phyloP scores from a whole-genome alignment of 75 land plant genomes.

The Cupressus sempervirens region DNA sequence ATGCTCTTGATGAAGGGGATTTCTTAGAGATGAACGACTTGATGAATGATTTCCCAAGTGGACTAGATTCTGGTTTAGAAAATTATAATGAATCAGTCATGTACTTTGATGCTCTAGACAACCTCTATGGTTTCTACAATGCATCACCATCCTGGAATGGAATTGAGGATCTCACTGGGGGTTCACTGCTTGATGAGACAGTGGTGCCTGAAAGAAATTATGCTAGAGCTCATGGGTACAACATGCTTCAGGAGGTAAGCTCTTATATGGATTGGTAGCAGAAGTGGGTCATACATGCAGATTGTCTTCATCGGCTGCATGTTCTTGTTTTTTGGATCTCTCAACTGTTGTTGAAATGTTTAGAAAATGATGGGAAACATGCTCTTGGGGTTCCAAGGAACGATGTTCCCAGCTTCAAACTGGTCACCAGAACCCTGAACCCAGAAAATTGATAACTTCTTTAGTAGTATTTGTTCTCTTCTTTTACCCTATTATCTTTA shows the following conservation, averaged over 20 bases:
- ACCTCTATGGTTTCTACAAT: background rate
- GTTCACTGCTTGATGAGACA: background rate
- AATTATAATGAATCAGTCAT: background rate
- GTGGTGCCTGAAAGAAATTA: background rate
- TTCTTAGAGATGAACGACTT: conserved; percentile 8
- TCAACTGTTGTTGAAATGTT: conserved; percentile 9
- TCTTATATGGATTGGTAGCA: conserved; percentile 1
- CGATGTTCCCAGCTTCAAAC: conserved; percentile 4
- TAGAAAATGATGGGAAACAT: background rate
- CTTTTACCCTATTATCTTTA: background rate
- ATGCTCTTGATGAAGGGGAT: background rate
- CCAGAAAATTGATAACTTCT: background rate
- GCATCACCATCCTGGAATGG: background rate
- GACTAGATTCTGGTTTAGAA: background rate
- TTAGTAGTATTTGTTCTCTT: background rate
- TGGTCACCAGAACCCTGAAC: background rate
- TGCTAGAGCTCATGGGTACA: background rate
- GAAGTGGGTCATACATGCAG: conserved; percentile 7
- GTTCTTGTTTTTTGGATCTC: background rate
- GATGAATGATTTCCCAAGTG: background rate
- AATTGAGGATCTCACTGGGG: background rate
- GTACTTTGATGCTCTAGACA: background rate
- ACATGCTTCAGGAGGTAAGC: conserved; percentile 7
- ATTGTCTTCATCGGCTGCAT: conserved; percentile 2
- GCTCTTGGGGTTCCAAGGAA: background rate